Conservation (phyloP, 495 filamentous ascomycete genomes). For the Cercophora newfieldiana region DNA sequence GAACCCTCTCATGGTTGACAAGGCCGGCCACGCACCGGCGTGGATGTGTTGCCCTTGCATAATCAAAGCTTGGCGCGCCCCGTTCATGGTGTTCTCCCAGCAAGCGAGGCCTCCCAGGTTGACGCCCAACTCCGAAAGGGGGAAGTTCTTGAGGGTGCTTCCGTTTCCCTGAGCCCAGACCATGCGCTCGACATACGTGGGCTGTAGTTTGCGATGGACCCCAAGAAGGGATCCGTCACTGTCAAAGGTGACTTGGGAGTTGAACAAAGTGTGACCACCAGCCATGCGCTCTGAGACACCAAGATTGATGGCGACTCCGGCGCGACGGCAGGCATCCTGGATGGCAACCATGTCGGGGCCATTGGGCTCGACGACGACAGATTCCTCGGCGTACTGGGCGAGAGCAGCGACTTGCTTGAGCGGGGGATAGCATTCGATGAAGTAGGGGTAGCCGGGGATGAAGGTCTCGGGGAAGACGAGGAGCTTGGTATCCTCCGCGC, state of each 20-base stretch:
- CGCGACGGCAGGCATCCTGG: slow-evolving; percentile 34
- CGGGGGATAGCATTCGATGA: slow-evolving; percentile 36
- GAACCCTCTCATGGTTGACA: slow-evolving; percentile 41
- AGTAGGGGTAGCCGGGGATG: slow-evolving; percentile 40
- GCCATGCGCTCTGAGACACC: slow-evolving; percentile 43
- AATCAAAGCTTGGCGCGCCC: slow-evolving; percentile 44
- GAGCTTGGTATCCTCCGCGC: slow-evolving; percentile 29
- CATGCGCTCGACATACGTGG: slow-evolving; percentile 48
- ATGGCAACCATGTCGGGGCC: slow-evolving; percentile 35
- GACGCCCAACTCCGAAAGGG: slow-evolving; percentile 21
- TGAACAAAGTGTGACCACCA: slow-evolving; percentile 42
- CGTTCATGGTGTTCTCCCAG: slow-evolving; percentile 52
- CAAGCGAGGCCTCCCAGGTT: slow-evolving; percentile 50
- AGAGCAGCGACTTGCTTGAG: slow-evolving; percentile 30
- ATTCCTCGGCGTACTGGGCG: slow-evolving; percentile 33
- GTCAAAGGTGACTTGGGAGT: slow-evolving; percentile 44
- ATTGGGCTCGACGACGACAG: slow-evolving; percentile 31
- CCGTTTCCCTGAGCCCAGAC: slow-evolving; percentile 49
- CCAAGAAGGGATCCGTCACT: slow-evolving; percentile 41
- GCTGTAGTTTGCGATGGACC: slow-evolving; percentile 51
- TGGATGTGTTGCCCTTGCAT: slow-evolving; percentile 42
- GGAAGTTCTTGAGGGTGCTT: slow-evolving; percentile 32
- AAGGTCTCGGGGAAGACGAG: slow-evolving; percentile 41
- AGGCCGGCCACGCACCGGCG: slow-evolving; percentile 43
- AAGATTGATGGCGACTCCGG: slow-evolving; percentile 34